Evolutionary conservation across 352 stramenopile genomes (phyloP), one percentile per base, ranked within the genome.

Genomic region (Pythium sp.): DNA sequence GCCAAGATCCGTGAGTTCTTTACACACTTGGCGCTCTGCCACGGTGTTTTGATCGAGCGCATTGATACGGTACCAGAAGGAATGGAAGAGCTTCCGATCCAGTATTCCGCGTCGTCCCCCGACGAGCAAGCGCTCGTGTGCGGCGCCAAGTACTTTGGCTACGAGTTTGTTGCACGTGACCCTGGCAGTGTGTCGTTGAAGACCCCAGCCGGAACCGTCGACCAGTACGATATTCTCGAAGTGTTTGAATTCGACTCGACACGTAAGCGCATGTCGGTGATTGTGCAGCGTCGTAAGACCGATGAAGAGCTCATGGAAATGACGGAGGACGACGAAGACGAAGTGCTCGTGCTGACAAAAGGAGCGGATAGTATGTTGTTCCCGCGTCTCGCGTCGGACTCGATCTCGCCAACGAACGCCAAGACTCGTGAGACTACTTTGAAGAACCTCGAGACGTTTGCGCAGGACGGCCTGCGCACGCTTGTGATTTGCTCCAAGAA

Each of bases 21-120:
- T 65, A 89, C 75, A 2, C 78, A 95, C 67, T 64, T 98, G 57
- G 91, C 90, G 20, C 69, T 98, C 15, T 98, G 93, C 54, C 94
- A 99, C 78, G 98, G 96, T 58, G 97, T 99, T 26, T 83, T 99
- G 22, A 96, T 99, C 22, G 98, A 99, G 68, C 93, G 91, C 34
- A 88, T 97, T 67, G 74, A 96, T 3, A 72, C 68, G 5, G 62
- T 88, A 75, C 58, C 67, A 2, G 78, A 81, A 7, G 73, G 75
- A 54, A 78, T 81, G 72, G 75, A 82, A 26, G 72, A 75, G 30
- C 72, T 72, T 1, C 69, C 81, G 5, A 78, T 90, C 43, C 68
- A 81, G 26, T 97, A 97, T 64, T 97, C 94, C 2, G 93, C 95
- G 2, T 97, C 95, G 32, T 98, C 90, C 9, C 87, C 89, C 0